phyloP scores from a whole-genome alignment of 2,329 filamentous ascomycete genomes.

The Aspergillus tubingensis region DNA sequence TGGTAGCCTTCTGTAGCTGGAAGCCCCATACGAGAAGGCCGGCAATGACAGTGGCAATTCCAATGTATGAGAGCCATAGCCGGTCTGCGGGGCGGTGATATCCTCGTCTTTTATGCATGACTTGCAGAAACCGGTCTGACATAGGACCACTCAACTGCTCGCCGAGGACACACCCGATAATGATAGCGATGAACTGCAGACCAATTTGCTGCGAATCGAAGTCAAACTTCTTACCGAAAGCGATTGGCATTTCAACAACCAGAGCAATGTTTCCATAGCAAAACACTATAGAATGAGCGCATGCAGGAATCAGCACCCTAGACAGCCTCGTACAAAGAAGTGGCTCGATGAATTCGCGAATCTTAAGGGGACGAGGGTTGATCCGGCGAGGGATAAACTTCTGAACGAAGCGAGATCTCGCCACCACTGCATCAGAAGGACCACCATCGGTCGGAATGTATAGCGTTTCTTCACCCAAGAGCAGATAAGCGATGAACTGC shows the following conservation, averaged over 20 bases:
- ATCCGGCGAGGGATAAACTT: constrained; percentile 48
- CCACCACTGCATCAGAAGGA: constrained; percentile 34
- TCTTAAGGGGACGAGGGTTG: constrained; percentile 48
- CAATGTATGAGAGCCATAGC: constrained; percentile 60
- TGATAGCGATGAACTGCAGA: constrained; percentile 58
- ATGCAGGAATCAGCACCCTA: constrained; percentile 52
- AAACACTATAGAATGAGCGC: constrained; percentile 59
- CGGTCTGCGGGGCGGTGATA: constrained; percentile 52
- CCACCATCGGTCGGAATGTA: constrained; percentile 48
- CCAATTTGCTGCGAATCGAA: constrained; percentile 61
- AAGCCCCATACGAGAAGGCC: constrained; percentile 59
- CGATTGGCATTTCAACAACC: constrained; percentile 60
- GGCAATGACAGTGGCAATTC: constrained; percentile 52
- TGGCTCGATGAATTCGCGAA: constrained; percentile 53
- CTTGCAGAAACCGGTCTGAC: constrained; percentile 56
- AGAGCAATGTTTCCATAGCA: constrained; percentile 55
- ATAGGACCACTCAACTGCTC: constrained; percentile 59
- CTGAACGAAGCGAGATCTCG: constrained; percentile 30
- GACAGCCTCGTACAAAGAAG: constrained; percentile 46
- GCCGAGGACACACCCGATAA: constrained; percentile 59
- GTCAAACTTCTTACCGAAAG: constrained; percentile 57
- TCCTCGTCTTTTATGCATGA: constrained; percentile 24
- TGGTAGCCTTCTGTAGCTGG: constrained; percentile 48
- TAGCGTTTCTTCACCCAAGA: constrained; percentile 56
- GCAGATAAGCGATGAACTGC: constrained; percentile 56